Percentiles rank a stretch among this genome's conserved stretches.
These are phyloP conservation scores for Gnomoniopsis sp. DNA, from an alignment of 2,329 filamentous ascomycete genomes.

Conservation along the genomic window DNA sequence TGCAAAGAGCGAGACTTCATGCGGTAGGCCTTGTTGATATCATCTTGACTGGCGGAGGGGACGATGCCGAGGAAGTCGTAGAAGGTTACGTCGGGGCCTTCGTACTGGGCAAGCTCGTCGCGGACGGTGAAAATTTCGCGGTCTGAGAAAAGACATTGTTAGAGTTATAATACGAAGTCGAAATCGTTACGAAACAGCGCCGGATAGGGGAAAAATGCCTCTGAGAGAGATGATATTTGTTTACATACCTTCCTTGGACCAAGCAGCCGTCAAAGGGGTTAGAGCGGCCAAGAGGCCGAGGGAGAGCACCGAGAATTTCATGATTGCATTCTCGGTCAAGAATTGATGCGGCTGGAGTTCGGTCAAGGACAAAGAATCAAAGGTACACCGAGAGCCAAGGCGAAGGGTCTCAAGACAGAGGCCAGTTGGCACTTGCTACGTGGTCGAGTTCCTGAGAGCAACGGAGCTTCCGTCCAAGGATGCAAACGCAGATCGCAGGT, in stretches of 20 bases:
- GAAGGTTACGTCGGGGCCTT: conserved; percentile 80
- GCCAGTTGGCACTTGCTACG: conserved; percentile 9
- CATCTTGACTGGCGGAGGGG: conserved; percentile 71
- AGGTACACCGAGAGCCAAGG: neutral
- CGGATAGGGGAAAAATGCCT: conserved; percentile 7
- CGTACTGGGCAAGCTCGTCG: conserved; percentile 74
- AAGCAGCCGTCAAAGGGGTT: conserved; percentile 66
- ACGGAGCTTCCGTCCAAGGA: neutral
- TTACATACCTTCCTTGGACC: conserved; percentile 77
- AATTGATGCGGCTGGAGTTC: neutral
- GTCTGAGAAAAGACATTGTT: conserved; percentile 50
- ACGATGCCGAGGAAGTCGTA: conserved; percentile 88
- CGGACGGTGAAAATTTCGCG: conserved; percentile 96
- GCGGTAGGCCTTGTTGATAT: conserved; percentile 92
- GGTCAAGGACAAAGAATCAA: neutral
- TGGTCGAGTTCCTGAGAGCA: neutral
- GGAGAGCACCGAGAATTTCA: conserved; percentile 68
- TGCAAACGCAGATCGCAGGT: neutral
- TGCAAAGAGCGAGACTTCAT: conserved; percentile 81
- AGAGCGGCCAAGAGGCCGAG: conserved; percentile 68
- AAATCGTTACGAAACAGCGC: neutral
- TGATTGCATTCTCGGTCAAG: conserved; percentile 48
- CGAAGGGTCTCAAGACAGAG: neutral
- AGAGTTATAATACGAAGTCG: conserved; percentile 4
- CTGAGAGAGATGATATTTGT: neutral